phyloP scores from a whole-genome alignment of 352 stramenopile genomes.

The Halophytophthora polymorphica region DNA sequence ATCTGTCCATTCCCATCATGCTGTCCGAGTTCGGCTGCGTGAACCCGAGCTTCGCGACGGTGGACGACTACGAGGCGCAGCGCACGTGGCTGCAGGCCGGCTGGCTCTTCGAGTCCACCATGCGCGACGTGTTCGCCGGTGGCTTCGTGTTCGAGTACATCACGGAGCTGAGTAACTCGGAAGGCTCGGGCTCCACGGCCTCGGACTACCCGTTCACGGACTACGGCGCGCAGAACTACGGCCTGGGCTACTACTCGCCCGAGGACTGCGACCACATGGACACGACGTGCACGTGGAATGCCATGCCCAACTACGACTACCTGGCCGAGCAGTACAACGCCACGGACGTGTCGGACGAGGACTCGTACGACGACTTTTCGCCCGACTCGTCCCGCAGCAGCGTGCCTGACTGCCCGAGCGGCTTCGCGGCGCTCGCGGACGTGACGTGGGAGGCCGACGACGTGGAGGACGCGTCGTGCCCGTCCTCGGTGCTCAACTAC shows the following conservation, averaged over 20 bases:
- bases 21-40: conserved; percentile 84
- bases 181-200: conserved; percentile 12
- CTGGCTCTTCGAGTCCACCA: conserved; percentile 48
- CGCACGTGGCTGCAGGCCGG: conserved; percentile 62
- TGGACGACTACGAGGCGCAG: conserved; percentile 57
- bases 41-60: conserved; percentile 52
- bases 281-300: conserved; percentile 57
- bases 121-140: conserved; percentile 54
- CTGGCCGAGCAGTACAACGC: conserved; percentile 56
- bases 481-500: conserved; percentile 17
- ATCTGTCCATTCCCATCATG: conserved; percentile 73
- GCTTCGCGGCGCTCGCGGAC: conserved; percentile 13
- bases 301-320: conserved; percentile 77
- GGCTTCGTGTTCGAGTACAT: conserved; percentile 85
- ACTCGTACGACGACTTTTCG: conserved; percentile 24
- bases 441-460: conserved; percentile 24
- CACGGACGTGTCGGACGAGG: conserved; percentile 22
- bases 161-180: conserved; percentile 71
- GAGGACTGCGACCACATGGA: conserved; percentile 59
- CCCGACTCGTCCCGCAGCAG: conserved; percentile 1
- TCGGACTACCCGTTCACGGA: conserved; percentile 69
- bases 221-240: conserved; percentile 81
- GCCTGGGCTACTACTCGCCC: conserved; percentile 81
- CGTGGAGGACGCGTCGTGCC: conserved; percentile 20
- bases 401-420: conserved; percentile 14